phyloP scores from a whole-genome alignment of 1,284 basidiomycete genomes.

The Erythrobasidium hasegawianum region DNA sequence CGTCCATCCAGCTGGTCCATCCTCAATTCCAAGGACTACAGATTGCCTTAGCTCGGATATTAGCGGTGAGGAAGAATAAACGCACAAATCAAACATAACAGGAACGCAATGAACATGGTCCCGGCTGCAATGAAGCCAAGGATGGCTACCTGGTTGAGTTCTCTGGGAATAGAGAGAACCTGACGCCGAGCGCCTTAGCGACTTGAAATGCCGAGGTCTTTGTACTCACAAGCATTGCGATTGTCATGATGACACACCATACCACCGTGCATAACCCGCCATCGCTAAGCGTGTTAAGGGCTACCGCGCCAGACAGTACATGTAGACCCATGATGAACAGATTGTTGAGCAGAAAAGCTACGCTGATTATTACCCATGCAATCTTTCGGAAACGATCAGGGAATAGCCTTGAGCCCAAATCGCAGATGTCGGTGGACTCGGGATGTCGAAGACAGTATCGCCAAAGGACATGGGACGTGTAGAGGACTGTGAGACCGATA shows the following conservation, averaged over 20 bases:
- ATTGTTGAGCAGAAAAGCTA: slow-evolving; percentile 57
- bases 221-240: slow-evolving; percentile 38
- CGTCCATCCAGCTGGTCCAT: slow-evolving; percentile 29
- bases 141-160: slow-evolving; percentile 36
- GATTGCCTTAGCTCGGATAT: slow-evolving; percentile 33
- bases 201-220: too few relatives aligned
- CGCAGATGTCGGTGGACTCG: slow-evolving; percentile 58
- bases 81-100: slow-evolving; percentile 10
- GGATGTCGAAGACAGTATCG: slow-evolving; percentile 61
- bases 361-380: slow-evolving; percentile 55
- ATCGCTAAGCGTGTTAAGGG: slow-evolving; percentile 60
- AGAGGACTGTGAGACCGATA: slow-evolving; percentile 50
- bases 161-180: slow-evolving; percentile 8
- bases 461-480: slow-evolving; percentile 57
- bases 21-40: slow-evolving; percentile 34
- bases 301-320: slow-evolving; percentile 45
- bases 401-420: slow-evolving; percentile 59
- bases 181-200: too few relatives aligned
- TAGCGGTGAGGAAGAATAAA: background rate
- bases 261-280: slow-evolving; percentile 58
- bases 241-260: slow-evolving; percentile 54
- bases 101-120: slow-evolving; percentile 33
- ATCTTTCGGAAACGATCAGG: slow-evolving; percentile 51
- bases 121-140: slow-evolving; percentile 18
- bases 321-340: slow-evolving; percentile 51